Evolutionary conservation across 305 asterid genomes (phyloP), one percentile per base, ranked within the genome.

Genomic region (Striga hermonthica): DNA sequence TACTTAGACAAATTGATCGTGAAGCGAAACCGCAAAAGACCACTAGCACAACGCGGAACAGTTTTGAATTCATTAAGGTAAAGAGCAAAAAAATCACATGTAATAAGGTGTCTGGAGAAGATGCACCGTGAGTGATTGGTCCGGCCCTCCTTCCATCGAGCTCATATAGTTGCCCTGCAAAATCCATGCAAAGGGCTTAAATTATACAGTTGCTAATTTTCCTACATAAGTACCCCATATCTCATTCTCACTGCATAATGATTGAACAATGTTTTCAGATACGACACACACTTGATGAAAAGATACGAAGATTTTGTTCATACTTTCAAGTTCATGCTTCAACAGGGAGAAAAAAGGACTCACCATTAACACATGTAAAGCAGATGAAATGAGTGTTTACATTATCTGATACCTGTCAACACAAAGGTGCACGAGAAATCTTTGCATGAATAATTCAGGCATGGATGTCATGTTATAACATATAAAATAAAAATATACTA

Each of bases 91-190:
- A 22, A 10, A 38, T 62, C 57, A 89, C 97, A 90, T 78, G 79
- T 55, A 93, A 71, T 74, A 93, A 52, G 64, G 79, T 82, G 80
- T 48, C 34, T 40, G 92, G 64, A 57, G 97, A 83, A 60, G 98
- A 86, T 67, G 94, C 67, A 11, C 98, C 97, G 14, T 87, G 98
- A 45, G 88, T 72, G 68, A 93, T 77, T 57, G 98, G 94, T 57
- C 86, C 95, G 0, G 89, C 79, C 78, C 73, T 86, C 83, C 95
- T 80, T 74, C 97, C 98, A 54, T 90, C 98, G 60, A 92, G 96
- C 83, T 92, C 98, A 48, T 78, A 90, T 11, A 92, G 84, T 75
- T 84, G 76, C 28, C 96, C 98, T 92, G 80, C 73, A 78, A 52
- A 12, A 22, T 7, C 22, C 65, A 16, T 22, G 31, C 31, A 22